Evolutionary conservation across 345 rosid genomes (phyloP).

Genomic region (Corymbia maculata): DNA sequence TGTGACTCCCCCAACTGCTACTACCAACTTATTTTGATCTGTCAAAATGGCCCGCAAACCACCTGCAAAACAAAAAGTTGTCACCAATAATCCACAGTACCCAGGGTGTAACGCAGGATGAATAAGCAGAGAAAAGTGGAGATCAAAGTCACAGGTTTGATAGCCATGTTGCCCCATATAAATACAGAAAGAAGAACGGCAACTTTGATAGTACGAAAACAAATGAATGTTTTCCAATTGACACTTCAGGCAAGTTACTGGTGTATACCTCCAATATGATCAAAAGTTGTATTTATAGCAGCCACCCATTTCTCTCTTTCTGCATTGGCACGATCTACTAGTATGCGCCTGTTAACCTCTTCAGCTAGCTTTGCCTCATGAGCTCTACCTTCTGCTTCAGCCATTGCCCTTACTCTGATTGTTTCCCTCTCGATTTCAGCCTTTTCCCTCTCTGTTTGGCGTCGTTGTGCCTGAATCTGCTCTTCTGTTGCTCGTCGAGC

Average conservation of each 20-base stretch:
- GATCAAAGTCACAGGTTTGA: background rate
- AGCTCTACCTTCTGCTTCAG: constrained; percentile 99
- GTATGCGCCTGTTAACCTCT: constrained; percentile 82
- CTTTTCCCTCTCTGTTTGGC: constrained; percentile 93
- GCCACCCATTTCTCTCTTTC: constrained; percentile 98
- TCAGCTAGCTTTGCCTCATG: constrained; percentile 95
- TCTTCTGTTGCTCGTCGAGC: constrained; percentile 93
- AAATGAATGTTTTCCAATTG: background rate
- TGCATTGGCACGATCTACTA: constrained; percentile 93
- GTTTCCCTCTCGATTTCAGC: constrained; percentile 99
- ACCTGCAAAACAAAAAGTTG: constrained; percentile 28
- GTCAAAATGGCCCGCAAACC: constrained; percentile 87
- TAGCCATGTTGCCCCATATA: background rate
- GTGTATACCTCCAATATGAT: constrained; percentile 80
- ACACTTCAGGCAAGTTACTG: background rate
- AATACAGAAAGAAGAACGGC: background rate
- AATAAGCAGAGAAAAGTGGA: background rate
- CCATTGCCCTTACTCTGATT: constrained; percentile 83
- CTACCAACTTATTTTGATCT: constrained; percentile 91
- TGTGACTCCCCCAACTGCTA: constrained; percentile 91
- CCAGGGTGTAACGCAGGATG: background rate
- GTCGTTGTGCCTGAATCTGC: constrained; percentile 86
- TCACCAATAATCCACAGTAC: background rate
- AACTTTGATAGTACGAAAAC: background rate
- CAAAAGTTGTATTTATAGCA: constrained; percentile 87